These are phyloP conservation scores for Marchantia polymorpha DNA, from an alignment of 225 moss, liverwort and hornwort species.

Conservation along the genomic window DNA sequence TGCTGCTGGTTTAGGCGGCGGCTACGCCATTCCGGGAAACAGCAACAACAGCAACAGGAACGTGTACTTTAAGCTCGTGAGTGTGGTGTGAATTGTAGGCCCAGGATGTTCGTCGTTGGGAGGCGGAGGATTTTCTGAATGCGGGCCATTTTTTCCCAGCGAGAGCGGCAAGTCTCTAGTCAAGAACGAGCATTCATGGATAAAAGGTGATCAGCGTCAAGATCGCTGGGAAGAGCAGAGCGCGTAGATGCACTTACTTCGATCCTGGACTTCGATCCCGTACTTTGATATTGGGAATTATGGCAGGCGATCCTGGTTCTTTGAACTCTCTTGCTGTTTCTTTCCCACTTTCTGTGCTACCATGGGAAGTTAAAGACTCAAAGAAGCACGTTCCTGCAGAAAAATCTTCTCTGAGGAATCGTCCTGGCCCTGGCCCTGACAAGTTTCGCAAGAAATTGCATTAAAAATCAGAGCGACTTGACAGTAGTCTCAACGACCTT, in stretches of 20 bases:
- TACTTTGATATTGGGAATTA: not conserved
- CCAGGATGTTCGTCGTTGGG: conserved; percentile 44
- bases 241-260: not conserved
- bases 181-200: conserved; percentile 32
- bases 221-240: not conserved
- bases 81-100: conserved; percentile 10
- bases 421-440: too few species aligned
- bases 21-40: not conserved
- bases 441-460: too few species aligned
- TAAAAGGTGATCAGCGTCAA: conserved; percentile 11
- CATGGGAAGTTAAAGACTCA: too few species aligned
- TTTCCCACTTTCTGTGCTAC: not conserved
- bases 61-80: not conserved
- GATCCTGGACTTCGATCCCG: not conserved
- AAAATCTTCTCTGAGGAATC: too few species aligned
- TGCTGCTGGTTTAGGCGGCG: not conserved
- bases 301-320: not conserved
- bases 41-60: not conserved
- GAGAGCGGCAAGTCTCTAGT: conserved; percentile 11
- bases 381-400: too few species aligned
- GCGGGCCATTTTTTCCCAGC: conserved; percentile 33
- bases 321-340: not conserved
- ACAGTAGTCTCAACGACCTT: not conserved
- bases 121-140: conserved; percentile 36
- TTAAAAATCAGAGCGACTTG: not conserved